These are phyloP conservation scores for Rhodofomes roseus DNA, from an alignment of 1,284 basidiomycete species.

Conservation along the genomic window DNA sequence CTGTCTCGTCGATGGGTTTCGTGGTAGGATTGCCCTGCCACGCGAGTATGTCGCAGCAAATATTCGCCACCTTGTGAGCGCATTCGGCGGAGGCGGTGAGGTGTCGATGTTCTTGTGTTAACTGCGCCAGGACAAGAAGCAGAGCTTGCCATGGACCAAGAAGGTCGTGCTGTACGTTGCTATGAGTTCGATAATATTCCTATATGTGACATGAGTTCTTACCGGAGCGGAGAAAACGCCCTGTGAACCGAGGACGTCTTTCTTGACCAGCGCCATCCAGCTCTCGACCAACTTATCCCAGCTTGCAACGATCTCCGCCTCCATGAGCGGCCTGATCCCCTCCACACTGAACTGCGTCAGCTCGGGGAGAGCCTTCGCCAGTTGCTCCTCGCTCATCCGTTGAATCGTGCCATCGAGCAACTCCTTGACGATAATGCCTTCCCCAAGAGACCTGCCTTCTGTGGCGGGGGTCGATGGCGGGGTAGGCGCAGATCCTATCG, in stretches of 20 bases:
- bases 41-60: constrained; percentile 24
- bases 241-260: constrained; percentile 6
- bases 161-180: constrained; percentile 32
- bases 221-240: constrained; percentile 19
- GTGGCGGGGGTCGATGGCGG: constrained; percentile 6
- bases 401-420: constrained; percentile 31
- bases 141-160: constrained; percentile 48
- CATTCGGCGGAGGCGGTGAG: constrained; percentile 31
- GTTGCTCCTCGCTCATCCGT: constrained; percentile 14
- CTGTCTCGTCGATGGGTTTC: neutral
- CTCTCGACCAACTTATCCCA: constrained; percentile 40
- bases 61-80: constrained; percentile 20
- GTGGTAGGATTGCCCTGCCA: neutral
- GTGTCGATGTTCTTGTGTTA: constrained; percentile 36
- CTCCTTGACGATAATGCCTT: constrained; percentile 15
- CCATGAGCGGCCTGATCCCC: constrained; percentile 35
- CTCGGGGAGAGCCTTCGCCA: constrained; percentile 19
- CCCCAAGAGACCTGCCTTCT: constrained; percentile 1
- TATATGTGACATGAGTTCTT: constrained; percentile 10
- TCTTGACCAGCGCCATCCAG: constrained; percentile 33
- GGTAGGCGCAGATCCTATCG: constrained; percentile 20
- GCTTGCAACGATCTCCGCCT: constrained; percentile 40
- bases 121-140: constrained; percentile 43
- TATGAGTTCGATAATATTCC: no score
- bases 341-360: constrained; percentile 24